A percentile compares a stretch with the other conserved stretches of the same genome.
phyloP scores from a whole-genome alignment of 495 filamentous ascomycete genomes.

The Penicillium mononematosum region DNA sequence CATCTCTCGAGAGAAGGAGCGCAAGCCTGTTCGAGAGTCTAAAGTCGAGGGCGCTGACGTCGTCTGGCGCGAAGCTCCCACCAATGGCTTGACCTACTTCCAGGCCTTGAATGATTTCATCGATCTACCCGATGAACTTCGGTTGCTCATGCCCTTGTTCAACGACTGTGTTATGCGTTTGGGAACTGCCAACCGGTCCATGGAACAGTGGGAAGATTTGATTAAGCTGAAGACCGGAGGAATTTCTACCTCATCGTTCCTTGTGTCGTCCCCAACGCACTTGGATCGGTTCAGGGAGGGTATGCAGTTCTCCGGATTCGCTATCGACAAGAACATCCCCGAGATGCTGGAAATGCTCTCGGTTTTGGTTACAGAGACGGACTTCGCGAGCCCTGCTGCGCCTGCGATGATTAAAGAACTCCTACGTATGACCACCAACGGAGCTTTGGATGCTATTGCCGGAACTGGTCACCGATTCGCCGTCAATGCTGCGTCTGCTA shows the following conservation, averaged over 20 bases:
- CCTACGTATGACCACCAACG: constrained; percentile 77
- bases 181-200: constrained; percentile 79
- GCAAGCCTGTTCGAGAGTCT: constrained; percentile 65
- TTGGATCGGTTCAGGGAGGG: constrained; percentile 73
- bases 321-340: constrained; percentile 82
- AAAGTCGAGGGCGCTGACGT: constrained; percentile 65
- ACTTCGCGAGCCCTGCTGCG: constrained; percentile 80
- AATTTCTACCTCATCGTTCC: constrained; percentile 73
- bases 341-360: constrained; percentile 87
- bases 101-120: constrained; percentile 78
- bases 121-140: constrained; percentile 79
- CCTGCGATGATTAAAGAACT: constrained; percentile 81
- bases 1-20: constrained; percentile 76
- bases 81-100: constrained; percentile 96
- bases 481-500: constrained; percentile 75
- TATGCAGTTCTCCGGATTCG: constrained; percentile 76
- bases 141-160: constrained; percentile 84
- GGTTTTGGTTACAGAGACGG: constrained; percentile 76
- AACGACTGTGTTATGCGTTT: constrained; percentile 89
- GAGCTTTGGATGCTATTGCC: constrained; percentile 88
- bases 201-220: constrained; percentile 92
- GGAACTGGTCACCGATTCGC: constrained; percentile 84
- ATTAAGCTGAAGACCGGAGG: constrained; percentile 98
- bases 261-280: constrained; percentile 70
- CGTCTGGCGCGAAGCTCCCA: constrained; percentile 88